These are phyloP conservation scores for Sclerotinia sclerotiorum DNA, from an alignment of 2,329 filamentous ascomycete species.

Conservation along the genomic window DNA sequence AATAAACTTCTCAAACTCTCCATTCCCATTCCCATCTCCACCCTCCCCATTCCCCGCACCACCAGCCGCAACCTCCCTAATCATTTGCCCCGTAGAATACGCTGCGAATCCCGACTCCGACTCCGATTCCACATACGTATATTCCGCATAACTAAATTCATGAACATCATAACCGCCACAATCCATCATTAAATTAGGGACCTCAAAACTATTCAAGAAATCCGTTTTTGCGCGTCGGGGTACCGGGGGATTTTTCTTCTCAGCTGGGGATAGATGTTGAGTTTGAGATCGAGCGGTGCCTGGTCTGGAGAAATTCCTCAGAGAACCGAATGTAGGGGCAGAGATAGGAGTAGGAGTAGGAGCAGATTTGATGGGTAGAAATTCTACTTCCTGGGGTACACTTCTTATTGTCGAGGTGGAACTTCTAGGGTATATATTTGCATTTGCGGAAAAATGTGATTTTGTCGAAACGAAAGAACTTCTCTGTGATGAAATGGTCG, in stretches of 20 bases:
- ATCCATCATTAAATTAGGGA: conserved; percentile 18
- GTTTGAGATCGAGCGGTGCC: neutral
- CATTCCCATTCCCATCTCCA: too few relatives aligned
- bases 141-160: neutral
- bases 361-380: neutral
- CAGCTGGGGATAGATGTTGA: neutral
- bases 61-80: neutral
- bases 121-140: neutral
- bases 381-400: neutral
- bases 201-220: neutral
- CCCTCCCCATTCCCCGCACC: too few relatives aligned
- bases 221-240: neutral
- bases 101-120: neutral
- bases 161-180: conserved; percentile 1
- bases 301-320: neutral
- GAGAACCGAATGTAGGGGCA: too few relatives aligned
- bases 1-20: neutral
- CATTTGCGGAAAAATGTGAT: neutral
- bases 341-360: neutral
- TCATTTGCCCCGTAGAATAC: neutral
- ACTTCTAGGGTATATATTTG: neutral
- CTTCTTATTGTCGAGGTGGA: neutral
- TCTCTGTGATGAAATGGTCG: neutral
- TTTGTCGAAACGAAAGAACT: neutral
- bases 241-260: neutral